phyloP scores from a whole-genome alignment of 2,329 filamentous ascomycete genomes.

The Aspergillus uvarum region DNA sequence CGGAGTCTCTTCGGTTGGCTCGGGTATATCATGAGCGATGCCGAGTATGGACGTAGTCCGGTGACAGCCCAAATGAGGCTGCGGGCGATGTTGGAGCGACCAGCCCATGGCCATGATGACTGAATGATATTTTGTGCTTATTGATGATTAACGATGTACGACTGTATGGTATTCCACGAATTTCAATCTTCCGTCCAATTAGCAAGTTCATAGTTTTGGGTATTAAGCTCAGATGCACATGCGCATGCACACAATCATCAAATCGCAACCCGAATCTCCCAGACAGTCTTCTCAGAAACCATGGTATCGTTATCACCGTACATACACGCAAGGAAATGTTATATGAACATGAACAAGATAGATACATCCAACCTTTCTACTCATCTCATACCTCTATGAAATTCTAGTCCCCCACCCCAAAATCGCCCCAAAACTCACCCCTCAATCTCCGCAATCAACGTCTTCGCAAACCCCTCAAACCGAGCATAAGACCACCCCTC shows the following conservation, averaged over 20 bases:
- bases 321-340: background rate
- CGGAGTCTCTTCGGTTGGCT: constrained; percentile 40
- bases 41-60: constrained; percentile 17
- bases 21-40: constrained; percentile 25
- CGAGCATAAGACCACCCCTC: constrained; percentile 45
- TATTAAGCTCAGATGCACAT: background rate
- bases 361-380: too few species aligned
- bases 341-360: background rate
- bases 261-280: too few species aligned
- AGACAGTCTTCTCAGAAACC: background rate
- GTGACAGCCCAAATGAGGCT: constrained; percentile 39
- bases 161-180: background rate
- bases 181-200: background rate
- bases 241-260: too few species aligned
- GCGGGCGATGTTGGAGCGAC: constrained; percentile 37
- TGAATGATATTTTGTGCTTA: background rate
- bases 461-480: constrained; percentile 44
- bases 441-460: constrained; percentile 31
- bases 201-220: background rate
- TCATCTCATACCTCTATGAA: background rate
- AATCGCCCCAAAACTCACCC: constrained; percentile 9
- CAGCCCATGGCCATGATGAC: constrained; percentile 5
- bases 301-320: background rate
- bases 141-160: background rate
- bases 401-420: too few species aligned